phyloP scores from a whole-genome alignment of 129 eudicot genomes.

The Artemisia annua region DNA sequence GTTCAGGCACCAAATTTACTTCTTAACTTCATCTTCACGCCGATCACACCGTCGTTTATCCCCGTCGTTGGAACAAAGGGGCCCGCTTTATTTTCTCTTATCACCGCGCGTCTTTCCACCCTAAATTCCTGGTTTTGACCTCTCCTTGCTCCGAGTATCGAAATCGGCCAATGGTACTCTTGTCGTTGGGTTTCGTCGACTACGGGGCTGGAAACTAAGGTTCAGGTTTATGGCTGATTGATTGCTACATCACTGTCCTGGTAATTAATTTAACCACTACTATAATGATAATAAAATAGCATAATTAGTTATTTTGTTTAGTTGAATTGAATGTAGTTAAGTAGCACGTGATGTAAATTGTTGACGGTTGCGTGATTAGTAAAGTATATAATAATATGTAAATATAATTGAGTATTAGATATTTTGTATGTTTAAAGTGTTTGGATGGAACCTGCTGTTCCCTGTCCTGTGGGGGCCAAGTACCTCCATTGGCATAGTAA shows the following conservation, averaged over 20 bases:
- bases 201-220: constrained; percentile 34
- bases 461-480: too few species aligned
- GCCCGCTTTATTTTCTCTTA: constrained; percentile 66
- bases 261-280: constrained; percentile 25
- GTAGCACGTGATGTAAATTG: too few species aligned
- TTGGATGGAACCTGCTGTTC: too few species aligned
- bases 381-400: too few species aligned
- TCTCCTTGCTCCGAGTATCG: constrained; percentile 60
- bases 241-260: constrained; percentile 92
- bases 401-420: too few species aligned
- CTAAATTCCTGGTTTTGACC: constrained; percentile 66
- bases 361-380: too few species aligned
- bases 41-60: constrained; percentile 83
- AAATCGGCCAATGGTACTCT: constrained; percentile 55
- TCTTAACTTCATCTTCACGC: constrained; percentile 91
- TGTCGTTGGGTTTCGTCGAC: constrained; percentile 52
- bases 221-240: constrained; percentile 63
- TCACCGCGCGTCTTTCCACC: constrained; percentile 76
- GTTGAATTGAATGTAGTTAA: too few species aligned
- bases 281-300: too few species aligned
- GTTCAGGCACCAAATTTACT: constrained; percentile 66
- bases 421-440: too few species aligned
- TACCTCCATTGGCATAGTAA: too few species aligned
- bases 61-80: constrained; percentile 60
- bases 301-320: too few species aligned